Percentiles rank a stretch among this genome's conserved stretches.
Conservation (phyloP, 345 rosid genomes). For the Bruguiera parviflora region DNA sequence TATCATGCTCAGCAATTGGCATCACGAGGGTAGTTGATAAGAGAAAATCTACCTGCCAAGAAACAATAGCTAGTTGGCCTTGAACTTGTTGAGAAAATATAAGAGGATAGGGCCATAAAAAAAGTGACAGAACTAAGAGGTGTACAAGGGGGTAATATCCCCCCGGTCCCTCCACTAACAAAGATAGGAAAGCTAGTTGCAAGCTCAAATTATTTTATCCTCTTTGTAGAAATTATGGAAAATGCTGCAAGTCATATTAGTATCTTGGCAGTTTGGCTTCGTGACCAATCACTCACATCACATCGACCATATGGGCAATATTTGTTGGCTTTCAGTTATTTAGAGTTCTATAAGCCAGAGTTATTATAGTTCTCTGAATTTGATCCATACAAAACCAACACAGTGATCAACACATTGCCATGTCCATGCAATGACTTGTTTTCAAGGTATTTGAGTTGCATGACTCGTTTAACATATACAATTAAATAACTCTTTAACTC, state of each 20-base stretch:
- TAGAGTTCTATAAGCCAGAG: no score
- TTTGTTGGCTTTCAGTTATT: constrained; percentile 8
- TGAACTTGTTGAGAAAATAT: neutral
- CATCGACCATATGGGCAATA: constrained; percentile 15
- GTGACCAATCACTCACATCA: neutral
- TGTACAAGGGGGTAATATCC: neutral
- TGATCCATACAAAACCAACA: no score
- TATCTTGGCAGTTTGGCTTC: constrained; percentile 7
- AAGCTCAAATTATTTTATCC: neutral
- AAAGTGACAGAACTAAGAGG: neutral
- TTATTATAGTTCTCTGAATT: no score
- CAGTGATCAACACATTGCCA: no score
- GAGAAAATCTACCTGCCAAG: no score
- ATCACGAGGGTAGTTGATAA: no score
- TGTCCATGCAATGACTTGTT: no score
- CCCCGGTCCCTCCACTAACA: neutral
- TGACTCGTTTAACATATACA: no score
- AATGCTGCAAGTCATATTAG: neutral
- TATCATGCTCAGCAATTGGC: no score
- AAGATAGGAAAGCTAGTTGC: neutral
- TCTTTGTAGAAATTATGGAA: neutral
- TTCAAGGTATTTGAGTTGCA: no score
- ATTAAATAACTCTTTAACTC: no score
- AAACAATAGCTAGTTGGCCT: no score
- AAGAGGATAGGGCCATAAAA: neutral